Conservation (phyloP, 108 stramenopile genomes). For the Phaeodactylum tricornutum region DNA sequence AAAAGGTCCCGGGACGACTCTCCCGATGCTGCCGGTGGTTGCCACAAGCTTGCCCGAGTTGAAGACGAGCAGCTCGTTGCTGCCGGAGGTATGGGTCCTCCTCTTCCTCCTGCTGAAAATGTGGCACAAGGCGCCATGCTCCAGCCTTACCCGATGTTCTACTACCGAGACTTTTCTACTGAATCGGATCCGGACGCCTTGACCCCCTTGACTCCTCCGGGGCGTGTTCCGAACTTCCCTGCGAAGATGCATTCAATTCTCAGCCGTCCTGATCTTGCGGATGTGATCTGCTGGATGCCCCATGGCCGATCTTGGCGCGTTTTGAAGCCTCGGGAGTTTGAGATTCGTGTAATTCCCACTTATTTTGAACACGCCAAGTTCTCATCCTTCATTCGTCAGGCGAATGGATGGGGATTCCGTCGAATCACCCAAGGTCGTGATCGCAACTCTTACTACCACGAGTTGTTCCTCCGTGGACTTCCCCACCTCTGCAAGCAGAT, state of each 20-base stretch:
- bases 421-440: slow-evolving; percentile 47
- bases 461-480: slow-evolving; percentile 38
- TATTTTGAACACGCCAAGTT: slow-evolving; percentile 65
- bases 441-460: slow-evolving; percentile 63
- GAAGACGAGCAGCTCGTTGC: no score
- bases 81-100: no score
- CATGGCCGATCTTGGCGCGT: slow-evolving; percentile 67
- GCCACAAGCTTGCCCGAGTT: no score
- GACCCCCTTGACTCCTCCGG: slow-evolving; percentile 43
- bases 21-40: no score
- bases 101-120: no score
- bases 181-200: slow-evolving; percentile 50
- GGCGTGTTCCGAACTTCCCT: slow-evolving; percentile 61
- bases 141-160: slow-evolving; percentile 32
- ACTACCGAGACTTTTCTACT: slow-evolving; percentile 44
- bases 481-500: slow-evolving; percentile 39
- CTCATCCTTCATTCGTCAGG: slow-evolving; percentile 30
- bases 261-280: slow-evolving; percentile 31
- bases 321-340: slow-evolving; percentile 63
- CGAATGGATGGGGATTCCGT: slow-evolving; percentile 40
- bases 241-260: slow-evolving; percentile 70
- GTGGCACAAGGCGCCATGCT: no score
- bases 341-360: slow-evolving; percentile 36
- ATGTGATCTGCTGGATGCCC: slow-evolving; percentile 56
- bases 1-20: no score